Evolutionary conservation across 192 early-diverging fungal genomes (phyloP).

Genomic region (Coemansia sp.): DNA sequence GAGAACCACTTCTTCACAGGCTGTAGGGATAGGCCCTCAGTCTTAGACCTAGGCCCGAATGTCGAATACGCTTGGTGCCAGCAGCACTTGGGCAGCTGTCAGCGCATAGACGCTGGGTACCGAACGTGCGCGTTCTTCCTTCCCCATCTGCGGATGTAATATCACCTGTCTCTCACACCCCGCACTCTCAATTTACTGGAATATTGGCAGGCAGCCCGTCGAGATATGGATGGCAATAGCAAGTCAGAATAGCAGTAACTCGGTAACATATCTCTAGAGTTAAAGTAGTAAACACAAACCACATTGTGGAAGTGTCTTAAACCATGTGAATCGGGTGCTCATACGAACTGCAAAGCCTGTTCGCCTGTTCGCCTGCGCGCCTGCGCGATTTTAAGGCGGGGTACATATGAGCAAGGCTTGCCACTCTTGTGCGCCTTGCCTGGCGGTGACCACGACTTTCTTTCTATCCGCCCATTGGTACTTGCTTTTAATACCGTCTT

Average conservation of each 20-base stretch:
- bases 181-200: neutral
- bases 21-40: neutral
- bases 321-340: neutral
- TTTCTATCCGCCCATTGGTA: neutral
- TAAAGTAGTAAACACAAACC: slow-evolving; percentile 11
- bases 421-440: neutral
- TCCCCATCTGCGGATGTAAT: neutral
- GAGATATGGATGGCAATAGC: neutral
- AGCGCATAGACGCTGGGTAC: neutral
- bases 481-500: neutral
- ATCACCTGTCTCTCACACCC: neutral
- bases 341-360: neutral
- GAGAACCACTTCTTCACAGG: neutral
- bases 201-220: neutral
- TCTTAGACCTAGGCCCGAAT: neutral
- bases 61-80: neutral
- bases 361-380: neutral
- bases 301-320: slow-evolving; percentile 1
- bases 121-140: neutral
- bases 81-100: neutral
- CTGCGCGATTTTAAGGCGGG: neutral
- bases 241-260: neutral
- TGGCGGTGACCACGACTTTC: neutral
- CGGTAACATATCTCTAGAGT: neutral
- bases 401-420: slow-evolving; percentile 7